Base-by-base conservation (phyloP, 352 stramenopile species). In the Phytophthora sp. region DNA sequence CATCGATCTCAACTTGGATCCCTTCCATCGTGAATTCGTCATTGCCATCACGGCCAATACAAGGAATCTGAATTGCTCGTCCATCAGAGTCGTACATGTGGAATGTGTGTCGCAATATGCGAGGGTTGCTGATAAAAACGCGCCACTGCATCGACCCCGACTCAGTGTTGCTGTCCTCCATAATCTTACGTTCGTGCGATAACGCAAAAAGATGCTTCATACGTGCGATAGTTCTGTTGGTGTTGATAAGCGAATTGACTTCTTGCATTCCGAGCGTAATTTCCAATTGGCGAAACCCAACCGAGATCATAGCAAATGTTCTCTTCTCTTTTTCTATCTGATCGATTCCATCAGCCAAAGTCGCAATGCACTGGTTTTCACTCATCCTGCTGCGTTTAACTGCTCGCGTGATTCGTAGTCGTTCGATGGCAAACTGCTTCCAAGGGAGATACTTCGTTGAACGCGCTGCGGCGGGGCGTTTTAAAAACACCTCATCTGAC, bases 401-500 rank as follows among this genome's bases (percentile, higher is more conserved):
- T 24, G 20, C 35, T 44, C 69, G 69, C 3, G 78, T 66, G 3
- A 72, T 61, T 44, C 84, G 69, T 28, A 89, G 68, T 2, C 77
- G 61, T 28, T 88, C 68, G 4, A 76, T 74, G 0, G 83, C 80
- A 11, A 76, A 76, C 27, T 84, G 54, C 17, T 90, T 92, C 83
- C 83, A 92, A 4, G 72, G 60, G 1, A 92, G 53, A 24, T 80
- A 74, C 34, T 85, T 81, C 4, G 74, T 74, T 23, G 72, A 71
- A 34, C 73, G 72, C 1, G 77, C 59, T 15, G 27, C 50, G 7
- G 23, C 46, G 24, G 34, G 41, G 3, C 26, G 37, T 31, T 60
- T 62, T 3, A 50, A 13, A 35, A 28, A 35, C 7, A 37, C 20
- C 13, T 58, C 60, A 35, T 70, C 39, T 12, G 41, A 4, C 35